These are phyloP conservation scores for Fremontodendron californicum DNA, from an alignment of 345 rosid genomes.

Conservation along the genomic window DNA sequence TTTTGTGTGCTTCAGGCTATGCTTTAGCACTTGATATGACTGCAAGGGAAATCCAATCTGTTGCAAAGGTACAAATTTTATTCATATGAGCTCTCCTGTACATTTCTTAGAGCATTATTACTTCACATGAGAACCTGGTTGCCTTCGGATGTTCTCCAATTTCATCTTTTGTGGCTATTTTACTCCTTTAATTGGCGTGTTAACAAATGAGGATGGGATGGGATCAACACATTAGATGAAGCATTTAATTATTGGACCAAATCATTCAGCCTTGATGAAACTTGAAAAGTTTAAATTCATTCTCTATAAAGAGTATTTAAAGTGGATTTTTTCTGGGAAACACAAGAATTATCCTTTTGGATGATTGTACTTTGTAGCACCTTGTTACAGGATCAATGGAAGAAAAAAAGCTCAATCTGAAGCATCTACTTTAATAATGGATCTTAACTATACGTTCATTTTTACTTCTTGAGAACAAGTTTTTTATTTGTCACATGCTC, in stretches of 20 bases:
- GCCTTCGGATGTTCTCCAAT: neutral
- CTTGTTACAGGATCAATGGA: neutral
- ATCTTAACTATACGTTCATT: neutral
- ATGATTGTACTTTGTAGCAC: neutral
- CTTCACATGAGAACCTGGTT: neutral
- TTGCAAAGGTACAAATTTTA: slow-evolving; percentile 61
- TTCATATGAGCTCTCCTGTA: neutral
- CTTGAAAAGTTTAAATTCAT: neutral
- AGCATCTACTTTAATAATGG: neutral
- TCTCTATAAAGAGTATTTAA: neutral
- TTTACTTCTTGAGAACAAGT: neutral
- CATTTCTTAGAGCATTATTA: neutral
- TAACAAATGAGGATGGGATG: neutral
- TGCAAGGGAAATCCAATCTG: slow-evolving; percentile 75
- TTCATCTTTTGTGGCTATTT: neutral
- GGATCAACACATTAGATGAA: neutral
- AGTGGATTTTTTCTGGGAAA: neutral
- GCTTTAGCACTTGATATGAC: slow-evolving; percentile 97
- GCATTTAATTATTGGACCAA: neutral
- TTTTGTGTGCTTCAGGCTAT: slow-evolving; percentile 48
- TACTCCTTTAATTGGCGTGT: neutral
- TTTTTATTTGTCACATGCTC: neutral
- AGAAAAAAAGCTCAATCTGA: neutral
- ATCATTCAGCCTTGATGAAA: neutral
- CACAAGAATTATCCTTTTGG: neutral